Base-by-base conservation (phyloP, 192 early-diverging fungal genomes). In the Backusella parvicylindrica region DNA sequence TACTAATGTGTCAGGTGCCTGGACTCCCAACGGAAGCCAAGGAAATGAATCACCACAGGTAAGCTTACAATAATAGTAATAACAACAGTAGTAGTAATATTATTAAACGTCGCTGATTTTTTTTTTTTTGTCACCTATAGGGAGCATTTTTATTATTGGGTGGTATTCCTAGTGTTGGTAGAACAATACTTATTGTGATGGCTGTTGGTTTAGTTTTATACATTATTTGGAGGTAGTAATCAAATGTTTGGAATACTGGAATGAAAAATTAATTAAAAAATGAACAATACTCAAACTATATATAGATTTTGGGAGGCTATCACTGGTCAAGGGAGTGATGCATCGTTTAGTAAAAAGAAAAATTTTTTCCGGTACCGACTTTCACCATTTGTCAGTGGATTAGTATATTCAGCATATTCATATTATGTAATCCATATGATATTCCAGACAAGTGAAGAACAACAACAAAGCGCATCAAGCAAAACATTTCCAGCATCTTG, bases 361-460 rank as follows among this genome's bases (percentile, higher is more conserved):
- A 86, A 86, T 66, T 84, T 86, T 36, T 86, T 86, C 66, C 71
- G 78, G 21, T 86, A 76, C 60, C 78, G 85, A 23, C 75, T 86
- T 6, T 76, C 78, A 31, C 85, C 85, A 2, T 79, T 86, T 66
- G 85, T 86, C 11, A 80, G 78, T 13, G 83, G 79, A 32, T 71
- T 69, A 53, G 85, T 86, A 12, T 86, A 86, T 76, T 64, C 76
- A 33, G 84, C 82, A n/a, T 86, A 86, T 60, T 69, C 74, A 15
- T 77, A 75, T 32, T 86, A 82, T 63, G 74, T 86, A 3, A 72
- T 86, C 11, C 77, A 75, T 32, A 83, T 83, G 69, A 78, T 83
- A 6, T 73, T 79, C 63, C 81, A 81, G 36, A 74, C 72, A 33
- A 33, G 15, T 2, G 72, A 73, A 56, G 41, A 71, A 68, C 74